Evolutionary conservation across 257 asterid species (phyloP).

Genomic region (Scutellaria minor): DNA sequence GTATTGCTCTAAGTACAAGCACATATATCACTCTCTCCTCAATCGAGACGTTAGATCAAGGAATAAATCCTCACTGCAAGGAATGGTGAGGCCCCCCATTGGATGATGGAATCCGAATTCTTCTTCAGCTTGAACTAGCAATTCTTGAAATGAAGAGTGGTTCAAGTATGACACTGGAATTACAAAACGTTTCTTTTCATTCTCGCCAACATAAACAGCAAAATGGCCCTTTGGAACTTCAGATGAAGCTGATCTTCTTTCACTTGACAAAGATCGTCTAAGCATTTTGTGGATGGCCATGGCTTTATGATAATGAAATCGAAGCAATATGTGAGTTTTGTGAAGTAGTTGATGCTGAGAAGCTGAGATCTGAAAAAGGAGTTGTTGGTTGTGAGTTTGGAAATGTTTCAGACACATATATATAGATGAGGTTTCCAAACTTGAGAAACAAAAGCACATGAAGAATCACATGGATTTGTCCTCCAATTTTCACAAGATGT

Average conservation of each 20-base stretch:
- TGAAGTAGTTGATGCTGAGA: no score
- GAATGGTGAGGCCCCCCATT: conserved; percentile 56
- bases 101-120: conserved; percentile 37
- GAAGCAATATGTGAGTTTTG: no score
- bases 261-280: conserved; percentile 15
- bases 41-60: conserved; percentile 39
- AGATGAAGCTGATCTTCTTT: background rate
- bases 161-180: conserved; percentile 32
- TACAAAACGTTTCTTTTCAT: conserved; percentile 9
- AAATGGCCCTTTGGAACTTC: conserved; percentile 36
- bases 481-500: background rate
- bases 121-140: conserved; percentile 29
- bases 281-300: conserved; percentile 29
- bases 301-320: no score
- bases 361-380: no score
- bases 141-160: conserved; percentile 29
- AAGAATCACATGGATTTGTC: conserved; percentile 33
- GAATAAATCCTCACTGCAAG: conserved; percentile 52
- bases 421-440: no score
- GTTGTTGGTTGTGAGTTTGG: no score
- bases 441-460: conserved; percentile 4
- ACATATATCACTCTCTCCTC: background rate
- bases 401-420: no score
- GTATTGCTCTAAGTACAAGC: background rate
- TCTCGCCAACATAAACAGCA: conserved; percentile 29